These are phyloP conservation scores for Xylaria polymorpha DNA, from an alignment of 2,329 filamentous ascomycete species.

Conservation along the genomic window DNA sequence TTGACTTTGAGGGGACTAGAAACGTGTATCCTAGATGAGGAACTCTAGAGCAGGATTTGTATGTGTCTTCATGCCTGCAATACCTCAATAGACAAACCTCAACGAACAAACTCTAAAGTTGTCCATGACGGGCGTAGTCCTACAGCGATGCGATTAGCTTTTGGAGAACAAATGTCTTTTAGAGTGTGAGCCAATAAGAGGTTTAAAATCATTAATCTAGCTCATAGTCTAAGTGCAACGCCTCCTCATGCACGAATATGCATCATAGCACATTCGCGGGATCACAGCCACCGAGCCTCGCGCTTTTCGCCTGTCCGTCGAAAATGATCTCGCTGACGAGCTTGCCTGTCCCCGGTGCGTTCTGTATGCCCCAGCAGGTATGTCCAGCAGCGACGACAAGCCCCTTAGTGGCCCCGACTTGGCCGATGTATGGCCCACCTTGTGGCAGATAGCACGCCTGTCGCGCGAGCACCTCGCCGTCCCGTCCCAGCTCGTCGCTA, in stretches of 20 bases:
- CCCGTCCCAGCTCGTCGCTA: constrained; percentile 63
- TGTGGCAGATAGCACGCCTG: constrained; percentile 84
- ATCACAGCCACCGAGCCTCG: constrained; percentile 66
- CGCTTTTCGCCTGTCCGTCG: constrained; percentile 69
- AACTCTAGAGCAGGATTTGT: not conserved
- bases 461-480: constrained; percentile 68
- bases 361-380: constrained; percentile 87
- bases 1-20: constrained; percentile 18
- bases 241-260: not conserved
- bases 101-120: not conserved
- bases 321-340: constrained; percentile 73
- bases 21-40: constrained; percentile 4
- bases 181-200: too few species aligned
- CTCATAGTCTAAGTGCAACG: not conserved
- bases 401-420: constrained; percentile 68
- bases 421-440: constrained; percentile 76
- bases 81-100: too few species aligned
- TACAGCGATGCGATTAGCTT: too few species aligned
- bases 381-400: constrained; percentile 78
- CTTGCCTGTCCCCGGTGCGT: constrained; percentile 78
- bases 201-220: too few species aligned
- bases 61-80: too few species aligned
- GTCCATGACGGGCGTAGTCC: not conserved
- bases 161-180: too few species aligned
- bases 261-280: constrained; percentile 58